Percentiles rank a stretch among this genome's conserved stretches.
These are phyloP conservation scores for Daldinia loculata DNA, from an alignment of 495 filamentous ascomycete genomes.

Conservation along the genomic window DNA sequence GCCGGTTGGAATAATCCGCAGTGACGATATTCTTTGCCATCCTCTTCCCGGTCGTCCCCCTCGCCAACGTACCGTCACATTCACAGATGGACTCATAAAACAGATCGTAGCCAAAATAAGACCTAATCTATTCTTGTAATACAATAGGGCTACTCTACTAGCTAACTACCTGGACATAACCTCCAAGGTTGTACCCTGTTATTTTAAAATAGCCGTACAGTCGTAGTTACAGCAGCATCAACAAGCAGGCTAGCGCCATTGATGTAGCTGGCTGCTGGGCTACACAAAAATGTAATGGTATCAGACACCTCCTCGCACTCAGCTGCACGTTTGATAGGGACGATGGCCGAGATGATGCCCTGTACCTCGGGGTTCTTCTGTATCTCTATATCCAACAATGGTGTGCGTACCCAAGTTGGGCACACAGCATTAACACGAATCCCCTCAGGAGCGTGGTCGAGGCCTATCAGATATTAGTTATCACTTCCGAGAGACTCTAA, in stretches of 20 bases:
- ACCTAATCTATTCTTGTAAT: too few species aligned
- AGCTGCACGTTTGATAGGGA: slow-evolving; percentile 50
- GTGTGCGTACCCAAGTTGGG: slow-evolving; percentile 54
- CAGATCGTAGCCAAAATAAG: too few species aligned
- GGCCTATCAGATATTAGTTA: background rate
- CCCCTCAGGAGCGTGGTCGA: slow-evolving; percentile 44
- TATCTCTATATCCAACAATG: slow-evolving; percentile 47
- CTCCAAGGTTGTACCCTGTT: background rate
- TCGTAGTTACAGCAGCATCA: background rate
- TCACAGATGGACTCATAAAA: too few species aligned
- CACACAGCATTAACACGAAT: slow-evolving; percentile 58
- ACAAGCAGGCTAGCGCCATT: background rate
- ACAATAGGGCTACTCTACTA: too few species aligned
- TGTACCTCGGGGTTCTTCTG: slow-evolving; percentile 25
- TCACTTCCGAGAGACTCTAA: background rate
- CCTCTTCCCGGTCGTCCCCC: too few species aligned
- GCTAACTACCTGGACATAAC: too few species aligned
- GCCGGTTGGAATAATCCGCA: too few species aligned
- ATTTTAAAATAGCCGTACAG: background rate
- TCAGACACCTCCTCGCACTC: slow-evolving; percentile 55
- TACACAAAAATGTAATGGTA: slow-evolving; percentile 52
- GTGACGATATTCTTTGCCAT: too few species aligned
- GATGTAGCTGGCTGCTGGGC: slow-evolving; percentile 20
- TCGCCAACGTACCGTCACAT: too few species aligned
- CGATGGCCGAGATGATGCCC: slow-evolving; percentile 32